Evolutionary conservation across 2,329 filamentous ascomycete genomes (phyloP), one percentile per base, ranked within the genome.

Genomic region (Aspergillus niger): DNA sequence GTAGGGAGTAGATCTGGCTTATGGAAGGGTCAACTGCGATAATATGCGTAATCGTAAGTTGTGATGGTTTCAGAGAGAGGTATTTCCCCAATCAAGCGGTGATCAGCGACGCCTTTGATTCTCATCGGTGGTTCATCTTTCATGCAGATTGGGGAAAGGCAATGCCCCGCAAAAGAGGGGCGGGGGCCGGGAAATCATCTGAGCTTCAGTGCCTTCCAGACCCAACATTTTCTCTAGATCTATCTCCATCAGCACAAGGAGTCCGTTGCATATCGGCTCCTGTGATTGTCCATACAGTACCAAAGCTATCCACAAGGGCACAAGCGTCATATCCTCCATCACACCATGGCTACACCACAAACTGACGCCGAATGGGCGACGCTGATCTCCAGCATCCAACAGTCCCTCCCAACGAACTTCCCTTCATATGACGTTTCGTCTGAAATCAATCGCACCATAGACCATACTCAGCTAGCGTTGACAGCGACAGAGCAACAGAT

Each of bases 401-500:
- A 68, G 30, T 58, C 65, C 4, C 68, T 75, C 3, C 73, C 73
- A 6, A 61, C 63, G 4, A 60, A 57, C 24, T 66, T 59, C 44
- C 59, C 65, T 7, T 60, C 67, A 5, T 64, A 72, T 24, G 62
- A 65, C 10, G 69, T 47, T 10, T 8, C 74, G 22, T 58, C 70
- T 7, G 49, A 62, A 15, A 67, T 78, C 32, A 68, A 74, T 26
- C 69, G 69, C 15, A 72, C 70, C 48, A 79, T 81, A 62, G 79
- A 81, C 63, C 78, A 81, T 63, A 80, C 79, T 3, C 72, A 77
- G 17, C 62, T 80, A 24, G 64, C 71, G 3, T 60, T 68, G 10
- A 82, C 84, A 54, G 76, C 74, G 11, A 83, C 79, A 28, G 67
- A 72, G 5, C 68, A 74, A 15, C 78, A 84, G 60, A 81, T 88